Evolutionary conservation across 176 grass and related monocot species (phyloP).

Genomic region (Aechmea fasciata): DNA sequence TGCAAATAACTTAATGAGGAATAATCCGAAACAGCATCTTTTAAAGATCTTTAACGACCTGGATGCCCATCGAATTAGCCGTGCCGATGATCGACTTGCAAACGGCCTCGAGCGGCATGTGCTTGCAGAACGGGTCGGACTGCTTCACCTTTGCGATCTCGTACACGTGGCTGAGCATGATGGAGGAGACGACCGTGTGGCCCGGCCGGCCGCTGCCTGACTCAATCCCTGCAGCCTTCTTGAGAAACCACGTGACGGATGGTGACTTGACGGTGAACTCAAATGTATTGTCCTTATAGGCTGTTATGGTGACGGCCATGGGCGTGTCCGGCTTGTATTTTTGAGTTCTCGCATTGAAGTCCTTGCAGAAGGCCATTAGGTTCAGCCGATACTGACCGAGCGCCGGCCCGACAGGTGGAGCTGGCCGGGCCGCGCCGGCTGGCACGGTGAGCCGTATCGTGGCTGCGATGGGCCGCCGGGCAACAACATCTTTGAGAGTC

Average conservation of each 20-base stretch:
- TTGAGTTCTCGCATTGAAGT: constrained; percentile 94
- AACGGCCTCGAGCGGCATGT: constrained; percentile 64
- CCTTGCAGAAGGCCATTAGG: constrained; percentile 95
- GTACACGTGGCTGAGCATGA: constrained; percentile 62
- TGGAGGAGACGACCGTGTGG: constrained; percentile 40
- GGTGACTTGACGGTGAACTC: constrained; percentile 82
- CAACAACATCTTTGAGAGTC: constrained; percentile 59
- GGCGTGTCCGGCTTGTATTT: constrained; percentile 89
- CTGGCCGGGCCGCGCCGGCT: constrained; percentile 63
- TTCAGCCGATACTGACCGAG: constrained; percentile 76
- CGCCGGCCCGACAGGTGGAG: constrained; percentile 63
- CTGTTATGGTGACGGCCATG: constrained; percentile 72
- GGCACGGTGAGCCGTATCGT: constrained; percentile 73
- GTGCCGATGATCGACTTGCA: constrained; percentile 87
- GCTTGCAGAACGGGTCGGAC: constrained; percentile 55
- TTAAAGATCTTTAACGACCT: constrained; percentile 81
- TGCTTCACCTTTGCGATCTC: constrained; percentile 90
- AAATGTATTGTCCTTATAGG: constrained; percentile 85
- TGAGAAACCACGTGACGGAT: constrained; percentile 75
- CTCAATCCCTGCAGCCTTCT: constrained; percentile 66
- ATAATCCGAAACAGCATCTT: not conserved
- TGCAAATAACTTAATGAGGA: no score
- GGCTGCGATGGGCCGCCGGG: constrained; percentile 50
- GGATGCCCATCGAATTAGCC: constrained; percentile 80
- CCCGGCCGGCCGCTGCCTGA: constrained; percentile 49